phyloP scores from a whole-genome alignment of 2,329 filamentous ascomycete genomes.

The Cladosporium sp. region DNA sequence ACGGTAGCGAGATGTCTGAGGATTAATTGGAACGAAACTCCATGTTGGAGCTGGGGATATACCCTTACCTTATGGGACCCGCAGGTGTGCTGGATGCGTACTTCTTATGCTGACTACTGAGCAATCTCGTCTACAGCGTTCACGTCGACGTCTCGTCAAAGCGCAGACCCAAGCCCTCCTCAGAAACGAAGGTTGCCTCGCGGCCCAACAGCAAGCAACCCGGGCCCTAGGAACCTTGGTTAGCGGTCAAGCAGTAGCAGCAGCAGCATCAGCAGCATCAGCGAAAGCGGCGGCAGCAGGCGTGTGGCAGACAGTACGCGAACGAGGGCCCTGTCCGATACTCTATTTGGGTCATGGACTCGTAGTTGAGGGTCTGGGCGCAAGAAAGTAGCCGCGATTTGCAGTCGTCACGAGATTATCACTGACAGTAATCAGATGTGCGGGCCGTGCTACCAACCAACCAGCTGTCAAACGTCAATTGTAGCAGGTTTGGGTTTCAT shows the following conservation, averaged over 20 bases:
- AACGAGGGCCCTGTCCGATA: not conserved
- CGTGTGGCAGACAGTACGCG: not conserved
- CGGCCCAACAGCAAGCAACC: conserved; percentile 1
- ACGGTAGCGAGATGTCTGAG: not conserved
- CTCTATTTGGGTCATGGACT: conserved; percentile 7
- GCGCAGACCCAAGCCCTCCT: conserved; percentile 2
- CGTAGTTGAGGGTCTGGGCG: not conserved
- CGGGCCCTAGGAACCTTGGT: not conserved
- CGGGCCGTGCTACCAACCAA: conserved; percentile 1
- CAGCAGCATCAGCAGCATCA: no score
- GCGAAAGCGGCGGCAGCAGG: no score
- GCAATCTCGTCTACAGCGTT: conserved; percentile 12
- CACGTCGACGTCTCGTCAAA: conserved; percentile 10
- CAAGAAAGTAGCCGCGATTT: not conserved
- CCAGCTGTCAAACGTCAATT: conserved; percentile 1
- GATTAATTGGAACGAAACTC: no score
- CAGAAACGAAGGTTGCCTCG: conserved; percentile 9
- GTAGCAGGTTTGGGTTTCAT: not conserved
- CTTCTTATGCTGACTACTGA: conserved; percentile 1
- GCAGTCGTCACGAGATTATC: not conserved
- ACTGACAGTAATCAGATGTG: not conserved
- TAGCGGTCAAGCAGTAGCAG: not conserved
- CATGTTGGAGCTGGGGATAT: no score
- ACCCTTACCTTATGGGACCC: conserved; percentile 3
- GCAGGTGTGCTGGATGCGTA: not conserved